Evolutionary conservation across 2,329 filamentous ascomycete genomes (phyloP), one percentile per base, ranked within the genome.

Genomic region (Xenoacremonium recifei): DNA sequence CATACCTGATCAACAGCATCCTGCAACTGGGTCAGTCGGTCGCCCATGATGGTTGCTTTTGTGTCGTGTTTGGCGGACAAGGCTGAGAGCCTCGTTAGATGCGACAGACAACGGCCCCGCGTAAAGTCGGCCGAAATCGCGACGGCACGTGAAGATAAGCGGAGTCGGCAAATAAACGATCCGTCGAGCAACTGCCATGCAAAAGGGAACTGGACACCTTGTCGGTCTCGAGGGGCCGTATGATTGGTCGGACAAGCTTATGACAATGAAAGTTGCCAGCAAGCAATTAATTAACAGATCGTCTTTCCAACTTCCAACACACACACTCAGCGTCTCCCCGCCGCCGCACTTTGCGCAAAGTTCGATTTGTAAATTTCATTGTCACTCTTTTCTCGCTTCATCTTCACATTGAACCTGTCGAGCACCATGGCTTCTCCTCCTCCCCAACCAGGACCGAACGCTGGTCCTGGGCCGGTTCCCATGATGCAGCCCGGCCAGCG

Each of bases 1-100:
- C n/a, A n/a, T 69, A 88, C 87, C 76, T 90, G 82, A 59, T 93
- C 88, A 47, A 92, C 80, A 65, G 87, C 84, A 70, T 93, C 87
- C 67, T 95, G 89, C 44, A 93, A 74, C 64, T 93, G 88, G 2
- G 89, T 92, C 44, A 95, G 75, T 48, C 85, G 76, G 61, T 95
- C 89, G 20, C 78, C 77, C 82, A 89, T 89, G 6, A 50, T 65
- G 49, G n/a, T 33, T 18, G 31, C 21, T 44, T 36, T 21, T 33
- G 45, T 27, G 35, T 30, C 15, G 29, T 42, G 21, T 21, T 19
- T 10, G 5, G n/a, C 39, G 36, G 29, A 34, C 16, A 35, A 34
- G 27, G 34, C 37, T 35, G 39, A 35, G 16, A 19, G 15, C 29
- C 21, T 17, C 15, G 16, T 23, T 21, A 31, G 12, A 21, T n/a